Percentiles rank a stretch among this genome's conserved stretches.
Conservation (phyloP, 179 eudicot species). For the Actinidia arguta region DNA sequence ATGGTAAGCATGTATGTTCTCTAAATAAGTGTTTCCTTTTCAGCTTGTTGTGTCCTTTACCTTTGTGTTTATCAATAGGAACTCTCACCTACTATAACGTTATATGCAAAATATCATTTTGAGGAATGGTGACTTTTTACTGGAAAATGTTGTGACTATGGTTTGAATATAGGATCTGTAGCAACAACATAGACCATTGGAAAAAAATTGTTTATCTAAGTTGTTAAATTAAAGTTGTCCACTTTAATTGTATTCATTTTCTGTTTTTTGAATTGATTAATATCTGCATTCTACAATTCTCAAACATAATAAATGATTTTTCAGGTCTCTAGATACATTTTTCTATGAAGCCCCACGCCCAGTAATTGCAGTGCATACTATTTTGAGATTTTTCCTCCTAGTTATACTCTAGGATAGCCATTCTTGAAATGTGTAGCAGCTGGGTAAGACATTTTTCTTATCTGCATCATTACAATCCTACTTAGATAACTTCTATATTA, state of each 20-base stretch:
- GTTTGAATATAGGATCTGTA: neutral
- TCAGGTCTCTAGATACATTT: slow-evolving; percentile 78
- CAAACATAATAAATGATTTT: slow-evolving; percentile 15
- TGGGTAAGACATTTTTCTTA: slow-evolving; percentile 66
- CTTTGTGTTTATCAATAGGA: neutral
- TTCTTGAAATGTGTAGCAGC: slow-evolving; percentile 97
- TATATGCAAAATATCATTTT: neutral
- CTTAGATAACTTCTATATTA: neutral
- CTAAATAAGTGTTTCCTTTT: neutral
- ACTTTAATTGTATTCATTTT: neutral
- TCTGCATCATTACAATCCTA: neutral
- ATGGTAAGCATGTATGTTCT: neutral
- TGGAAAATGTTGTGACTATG: neutral
- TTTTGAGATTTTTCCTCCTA: slow-evolving; percentile 84
- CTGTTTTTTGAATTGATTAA: neutral
- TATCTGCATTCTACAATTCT: neutral
- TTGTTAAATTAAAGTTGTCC: neutral
- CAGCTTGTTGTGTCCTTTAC: neutral
- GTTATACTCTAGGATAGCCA: slow-evolving; percentile 81
- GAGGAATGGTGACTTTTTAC: neutral
- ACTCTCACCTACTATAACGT: neutral
- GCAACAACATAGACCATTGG: neutral
- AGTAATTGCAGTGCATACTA: slow-evolving; percentile 91
- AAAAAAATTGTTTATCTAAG: neutral
- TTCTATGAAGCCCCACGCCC: slow-evolving; percentile 96